Conservation (phyloP, 1,284 basidiomycete genomes). For the Inonotus obliquus region DNA sequence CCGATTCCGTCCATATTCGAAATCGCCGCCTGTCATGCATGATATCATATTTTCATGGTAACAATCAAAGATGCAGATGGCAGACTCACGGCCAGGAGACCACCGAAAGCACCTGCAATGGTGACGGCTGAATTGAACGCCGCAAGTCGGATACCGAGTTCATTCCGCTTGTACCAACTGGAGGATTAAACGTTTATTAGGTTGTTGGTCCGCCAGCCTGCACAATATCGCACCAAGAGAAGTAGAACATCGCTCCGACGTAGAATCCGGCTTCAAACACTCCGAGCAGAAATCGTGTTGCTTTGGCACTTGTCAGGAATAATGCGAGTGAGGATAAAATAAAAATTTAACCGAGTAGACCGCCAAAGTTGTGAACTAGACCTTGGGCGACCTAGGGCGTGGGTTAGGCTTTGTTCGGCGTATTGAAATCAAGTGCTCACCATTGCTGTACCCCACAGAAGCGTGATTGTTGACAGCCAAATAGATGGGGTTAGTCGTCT, state of each 20-base stretch:
- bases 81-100: slow-evolving; percentile 12
- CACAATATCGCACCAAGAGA: no score
- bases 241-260: slow-evolving; percentile 37
- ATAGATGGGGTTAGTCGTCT: slow-evolving; percentile 30
- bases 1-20: slow-evolving; percentile 27
- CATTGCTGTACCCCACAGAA: slow-evolving; percentile 30
- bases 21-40: slow-evolving; percentile 20
- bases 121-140: slow-evolving; percentile 26
- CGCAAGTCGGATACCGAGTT: slow-evolving; percentile 24
- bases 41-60: slow-evolving; percentile 51
- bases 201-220: no score
- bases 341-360: slow-evolving; percentile 55
- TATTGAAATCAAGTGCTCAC: no score
- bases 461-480: slow-evolving; percentile 25
- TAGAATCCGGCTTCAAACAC: slow-evolving; percentile 23
- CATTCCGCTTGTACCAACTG: slow-evolving; percentile 23
- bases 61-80: no score
- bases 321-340: slow-evolving; percentile 3
- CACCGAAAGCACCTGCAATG: slow-evolving; percentile 23
- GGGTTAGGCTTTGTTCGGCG: slow-evolving; percentile 10
- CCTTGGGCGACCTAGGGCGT: slow-evolving; percentile 61
- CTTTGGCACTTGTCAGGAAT: background rate
- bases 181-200: background rate
- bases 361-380: slow-evolving; percentile 56
- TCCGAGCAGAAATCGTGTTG: slow-evolving; percentile 21